Evolutionary conservation across 371 early-diverging fungal species (phyloP), one percentile per base, ranked within the genome.

Genomic region (Blyttiomyces sp.): DNA sequence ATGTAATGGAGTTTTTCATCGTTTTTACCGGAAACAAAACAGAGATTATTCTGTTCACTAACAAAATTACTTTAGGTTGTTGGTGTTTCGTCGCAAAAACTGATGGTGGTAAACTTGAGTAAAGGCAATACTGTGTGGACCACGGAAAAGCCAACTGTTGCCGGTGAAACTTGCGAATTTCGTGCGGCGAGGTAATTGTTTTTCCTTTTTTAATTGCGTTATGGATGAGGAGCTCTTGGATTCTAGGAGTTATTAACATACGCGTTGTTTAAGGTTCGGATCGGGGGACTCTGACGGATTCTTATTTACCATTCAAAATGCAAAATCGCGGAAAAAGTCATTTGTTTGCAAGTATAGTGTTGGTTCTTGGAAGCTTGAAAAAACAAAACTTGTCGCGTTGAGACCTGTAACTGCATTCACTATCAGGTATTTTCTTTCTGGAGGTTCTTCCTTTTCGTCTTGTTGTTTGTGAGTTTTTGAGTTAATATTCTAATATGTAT

Each of bases 331-430:
- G 17, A 76, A 73, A 52, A 52, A 60, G 42, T 49, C 75, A 2
- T 75, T 68, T 53, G 57, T 80, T 19, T 70, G 69, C 49, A 72
- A 73, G 53, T 80, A 70, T 64, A 56, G 61, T 30, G 61, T 62
- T 2, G 46, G 58, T 31, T 57, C 48, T 11, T 77, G 75, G 74
- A 66, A 54, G 28, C 62, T 77, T 46, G 64, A 65, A 13, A 17
- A 67, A 24, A 55, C 67, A 43, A 59, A 57, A 30, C 43, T 43
- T 17, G 72, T 77, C n/a, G 65, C 61, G 2, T n/a, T 36, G 19
- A 73, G 69, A 52, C 77, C 77, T 13, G 60, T 74, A 19, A 77
- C 80, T 1, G 68, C 80, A 11, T 74, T 80, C 48, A 51, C 70
- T 16, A 61, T 80, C 43, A 74, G 74, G 66, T 66, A 49, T 7